Conservation (phyloP, 345 rosid genomes). For the Alliaria petiolata region DNA sequence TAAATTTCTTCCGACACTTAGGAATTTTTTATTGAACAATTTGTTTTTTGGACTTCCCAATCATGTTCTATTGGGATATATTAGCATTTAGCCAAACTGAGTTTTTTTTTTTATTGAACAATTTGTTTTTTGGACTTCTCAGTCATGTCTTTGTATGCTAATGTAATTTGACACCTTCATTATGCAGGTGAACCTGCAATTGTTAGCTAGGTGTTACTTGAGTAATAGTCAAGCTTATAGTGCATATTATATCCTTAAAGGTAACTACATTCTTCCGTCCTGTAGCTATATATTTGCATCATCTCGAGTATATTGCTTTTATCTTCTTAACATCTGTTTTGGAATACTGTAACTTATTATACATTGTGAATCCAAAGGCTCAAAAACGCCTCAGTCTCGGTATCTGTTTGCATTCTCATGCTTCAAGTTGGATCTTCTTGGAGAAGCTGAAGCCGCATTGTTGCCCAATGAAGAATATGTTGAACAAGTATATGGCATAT, state of each 20-base stretch:
- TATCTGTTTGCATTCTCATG: constrained; percentile 87
- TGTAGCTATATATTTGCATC: not conserved
- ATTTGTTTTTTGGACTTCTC: not conserved
- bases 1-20: not conserved
- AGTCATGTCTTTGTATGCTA: not conserved
- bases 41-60: not conserved
- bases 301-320: not conserved
- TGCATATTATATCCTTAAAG: constrained; percentile 84
- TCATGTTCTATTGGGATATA: not conserved
- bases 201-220: constrained; percentile 83
- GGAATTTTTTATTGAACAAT: not conserved
- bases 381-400: constrained; percentile 75
- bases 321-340: not conserved
- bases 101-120: too few species aligned
- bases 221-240: constrained; percentile 70
- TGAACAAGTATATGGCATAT: constrained; percentile 47
- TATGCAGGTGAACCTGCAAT: constrained; percentile 69
- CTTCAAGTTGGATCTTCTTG: constrained; percentile 82
- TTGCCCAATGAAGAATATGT: constrained; percentile 49
- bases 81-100: not conserved
- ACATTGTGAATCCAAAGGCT: constrained; percentile 48
- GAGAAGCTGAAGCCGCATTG: constrained; percentile 87
- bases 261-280: constrained; percentile 30
- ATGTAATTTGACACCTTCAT: not conserved
- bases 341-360: not conserved